Percentiles rank a stretch among this genome's conserved stretches.
Evolutionary conservation across 2,329 filamentous ascomycete genomes (phyloP).

Genomic region (Stemphylium lycopersici): DNA sequence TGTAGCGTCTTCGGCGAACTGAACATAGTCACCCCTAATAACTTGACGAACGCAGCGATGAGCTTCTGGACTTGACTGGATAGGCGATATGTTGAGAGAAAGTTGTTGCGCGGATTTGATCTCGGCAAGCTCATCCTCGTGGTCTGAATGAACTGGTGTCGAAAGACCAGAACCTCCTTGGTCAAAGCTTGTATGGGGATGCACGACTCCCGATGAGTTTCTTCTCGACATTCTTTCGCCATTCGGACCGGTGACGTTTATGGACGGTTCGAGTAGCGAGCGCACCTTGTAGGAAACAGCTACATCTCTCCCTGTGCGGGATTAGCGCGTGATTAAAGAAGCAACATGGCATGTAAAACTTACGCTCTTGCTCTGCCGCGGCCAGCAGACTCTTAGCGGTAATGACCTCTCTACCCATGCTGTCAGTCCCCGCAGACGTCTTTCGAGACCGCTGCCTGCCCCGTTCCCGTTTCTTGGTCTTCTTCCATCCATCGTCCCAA

Average conservation of each 20-base stretch:
- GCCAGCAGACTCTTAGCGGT: constrained; percentile 69
- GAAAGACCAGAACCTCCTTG: constrained; percentile 63
- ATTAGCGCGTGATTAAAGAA: constrained; percentile 15
- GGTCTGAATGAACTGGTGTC: constrained; percentile 78
- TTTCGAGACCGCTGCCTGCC: constrained; percentile 48
- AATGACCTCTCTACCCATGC: constrained; percentile 44
- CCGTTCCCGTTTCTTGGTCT: constrained; percentile 43
- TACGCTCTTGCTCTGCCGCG: constrained; percentile 80
- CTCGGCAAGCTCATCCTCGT: constrained; percentile 82
- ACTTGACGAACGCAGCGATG: constrained; percentile 88
- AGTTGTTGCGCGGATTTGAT: constrained; percentile 88
- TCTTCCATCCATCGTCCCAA: constrained; percentile 63
- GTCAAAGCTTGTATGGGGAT: constrained; percentile 87
- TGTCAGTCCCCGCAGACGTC: constrained; percentile 43
- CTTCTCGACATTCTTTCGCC: constrained; percentile 61
- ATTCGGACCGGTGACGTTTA: constrained; percentile 67
- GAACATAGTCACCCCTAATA: constrained; percentile 82
- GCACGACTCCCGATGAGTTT: constrained; percentile 64
- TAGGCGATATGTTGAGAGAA: constrained; percentile 77
- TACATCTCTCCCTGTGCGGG: constrained; percentile 54
- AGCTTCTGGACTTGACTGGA: constrained; percentile 75
- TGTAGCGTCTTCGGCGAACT: constrained; percentile 77
- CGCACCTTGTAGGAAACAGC: constrained; percentile 62
- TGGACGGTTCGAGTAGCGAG: constrained; percentile 71
- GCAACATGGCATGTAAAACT: constrained; percentile 36